A percentile compares a stretch with the other conserved stretches of the same genome.
Conservation (phyloP, 164 flowering plant genomes). For the Paratinospora sagittata region DNA sequence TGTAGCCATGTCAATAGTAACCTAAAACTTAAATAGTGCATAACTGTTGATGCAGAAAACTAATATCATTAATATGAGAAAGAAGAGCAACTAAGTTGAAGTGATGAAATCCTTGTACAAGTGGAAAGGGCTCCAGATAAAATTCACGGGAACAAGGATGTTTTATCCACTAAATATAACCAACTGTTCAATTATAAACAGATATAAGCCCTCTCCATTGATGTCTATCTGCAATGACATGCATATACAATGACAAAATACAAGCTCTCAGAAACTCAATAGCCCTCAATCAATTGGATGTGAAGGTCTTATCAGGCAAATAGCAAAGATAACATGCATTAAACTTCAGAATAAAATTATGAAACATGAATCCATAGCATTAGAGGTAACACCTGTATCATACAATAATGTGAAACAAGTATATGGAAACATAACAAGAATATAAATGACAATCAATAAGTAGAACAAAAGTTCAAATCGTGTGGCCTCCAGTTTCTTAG, state of each 20-base stretch:
- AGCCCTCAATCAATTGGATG: not conserved
- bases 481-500: not conserved
- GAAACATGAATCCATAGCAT: not conserved
- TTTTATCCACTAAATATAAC: not conserved
- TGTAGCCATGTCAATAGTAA: too few relatives aligned
- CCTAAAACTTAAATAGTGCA: too few relatives aligned
- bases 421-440: not conserved
- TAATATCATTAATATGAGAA: not conserved
- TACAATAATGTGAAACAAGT: not conserved
- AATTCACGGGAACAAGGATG: not conserved
- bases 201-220: not conserved
- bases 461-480: not conserved
- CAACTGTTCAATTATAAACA: not conserved
- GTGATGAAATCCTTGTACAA: not conserved
- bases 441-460: not conserved
- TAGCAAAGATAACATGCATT: not conserved
- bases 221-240: not conserved
- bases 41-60: too few relatives aligned
- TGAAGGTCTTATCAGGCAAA: not conserved
- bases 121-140: not conserved
- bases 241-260: not conserved
- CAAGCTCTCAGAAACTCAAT: not conserved
- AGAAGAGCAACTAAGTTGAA: not conserved
- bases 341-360: not conserved
- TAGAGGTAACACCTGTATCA: not conserved